Evolutionary conservation across 139 green algal genomes (phyloP), one percentile per base, ranked within the genome.

Genomic region (Nannochloris sp.): DNA sequence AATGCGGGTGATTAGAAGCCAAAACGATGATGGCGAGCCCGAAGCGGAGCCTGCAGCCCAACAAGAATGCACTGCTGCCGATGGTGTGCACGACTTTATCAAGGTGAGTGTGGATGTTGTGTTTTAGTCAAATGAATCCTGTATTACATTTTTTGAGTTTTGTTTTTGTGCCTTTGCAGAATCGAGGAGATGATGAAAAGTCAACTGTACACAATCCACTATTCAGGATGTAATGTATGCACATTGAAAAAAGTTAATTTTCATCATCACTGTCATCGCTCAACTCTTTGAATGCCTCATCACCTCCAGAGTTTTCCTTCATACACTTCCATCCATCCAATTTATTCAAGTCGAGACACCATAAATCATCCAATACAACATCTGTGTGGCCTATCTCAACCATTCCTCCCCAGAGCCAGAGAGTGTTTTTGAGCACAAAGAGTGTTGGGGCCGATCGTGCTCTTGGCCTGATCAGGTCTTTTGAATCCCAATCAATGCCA

Each of bases 321-420:
- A 86, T 58, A n/a, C 77, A 78, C 10, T 48, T 49, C 86, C 85
- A 94, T 19, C 85, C 86, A 60, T 94, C 83, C 50, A 93, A 69
- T 67, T 90, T 95, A 18, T 62, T 74, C n/a, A 96, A 70, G 72
- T 97, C 83, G 8, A 97, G 67, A 16, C 49, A 61, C 88, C 90
- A 98, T 43, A 98, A 64, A 72, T 98, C 91, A 67, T 97, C 91
- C 65, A 97, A 72, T 8, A 87, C 92, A 7, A 97, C 65, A 69
- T 96, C 89, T 5, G 68, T 67, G 62, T 83, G 74, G 16, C 61
- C 61, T 10, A 73, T 62, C 74, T 96, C 89, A 44, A 96, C 89
- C n/a, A 88, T 83, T 34, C 90, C 90, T 15, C 90, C 91, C 51
- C 89, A 86, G 59, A 98, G 67, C 80, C 83, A 96, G 60, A 97